Conservation (phyloP, 768 basidiomycete genomes). For the Russula olivacea region DNA sequence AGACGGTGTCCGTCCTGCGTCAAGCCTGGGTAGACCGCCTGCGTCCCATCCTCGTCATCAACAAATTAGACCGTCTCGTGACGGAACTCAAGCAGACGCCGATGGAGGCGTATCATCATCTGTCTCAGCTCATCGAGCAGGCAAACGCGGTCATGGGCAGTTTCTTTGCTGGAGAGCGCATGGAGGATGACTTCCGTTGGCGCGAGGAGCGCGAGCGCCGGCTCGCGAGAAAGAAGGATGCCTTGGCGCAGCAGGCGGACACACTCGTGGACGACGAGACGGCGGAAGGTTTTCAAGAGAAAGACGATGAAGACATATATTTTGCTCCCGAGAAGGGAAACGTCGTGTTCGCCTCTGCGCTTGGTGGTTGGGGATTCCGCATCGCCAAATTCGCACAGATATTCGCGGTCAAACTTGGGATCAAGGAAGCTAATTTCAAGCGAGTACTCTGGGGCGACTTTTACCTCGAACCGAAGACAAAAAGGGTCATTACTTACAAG, state of each 20-base stretch:
- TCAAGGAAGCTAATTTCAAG: slow-evolving; percentile 81
- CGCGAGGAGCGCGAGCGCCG: slow-evolving; percentile 85
- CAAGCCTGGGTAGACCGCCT: slow-evolving; percentile 92
- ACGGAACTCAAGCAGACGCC: slow-evolving; percentile 91
- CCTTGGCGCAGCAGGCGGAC: slow-evolving; percentile 56
- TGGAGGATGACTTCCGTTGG: slow-evolving; percentile 96
- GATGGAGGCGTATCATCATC: slow-evolving; percentile 88
- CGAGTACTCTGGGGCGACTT: slow-evolving; percentile 96
- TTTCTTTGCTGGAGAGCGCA: slow-evolving; percentile 90
- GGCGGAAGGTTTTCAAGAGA: slow-evolving; percentile 76
- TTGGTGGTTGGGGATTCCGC: slow-evolving; percentile 97
- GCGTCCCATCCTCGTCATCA: slow-evolving; percentile 89
- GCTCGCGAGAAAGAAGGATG: slow-evolving; percentile 70
- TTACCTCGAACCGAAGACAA: slow-evolving; percentile 93
- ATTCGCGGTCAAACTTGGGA: slow-evolving; percentile 83
- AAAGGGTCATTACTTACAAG: slow-evolving; percentile 85
- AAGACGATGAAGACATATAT: slow-evolving; percentile 96
- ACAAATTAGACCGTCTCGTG: slow-evolving; percentile 92
- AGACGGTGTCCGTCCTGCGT: slow-evolving; percentile 93
- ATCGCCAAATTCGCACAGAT: slow-evolving; percentile 90
- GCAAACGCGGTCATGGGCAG: slow-evolving; percentile 98
- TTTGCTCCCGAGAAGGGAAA: slow-evolving; percentile 95
- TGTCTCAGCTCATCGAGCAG: slow-evolving; percentile 89
- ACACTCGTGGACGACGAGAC: slow-evolving; percentile 54
- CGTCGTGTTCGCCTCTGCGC: slow-evolving; percentile 91